phyloP scores from a whole-genome alignment of 2,329 filamentous ascomycete species.

The Onygenales sp. region DNA sequence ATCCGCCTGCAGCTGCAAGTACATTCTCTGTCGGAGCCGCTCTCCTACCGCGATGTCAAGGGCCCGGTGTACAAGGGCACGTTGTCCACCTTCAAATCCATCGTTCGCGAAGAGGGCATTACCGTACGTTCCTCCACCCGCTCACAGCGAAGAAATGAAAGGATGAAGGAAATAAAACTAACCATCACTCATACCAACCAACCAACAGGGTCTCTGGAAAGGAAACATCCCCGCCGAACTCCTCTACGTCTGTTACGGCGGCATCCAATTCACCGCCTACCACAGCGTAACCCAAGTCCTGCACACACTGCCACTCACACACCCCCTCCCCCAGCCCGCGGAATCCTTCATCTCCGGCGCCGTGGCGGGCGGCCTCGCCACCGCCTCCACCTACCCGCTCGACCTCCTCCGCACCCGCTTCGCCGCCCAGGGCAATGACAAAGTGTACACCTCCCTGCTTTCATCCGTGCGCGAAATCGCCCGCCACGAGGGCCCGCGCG shows the following conservation, averaged over 20 bases:
- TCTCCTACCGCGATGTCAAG: constrained; percentile 42
- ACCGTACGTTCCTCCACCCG: constrained; percentile 36
- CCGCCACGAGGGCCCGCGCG: constrained; percentile 60
- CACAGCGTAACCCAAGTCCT: constrained; percentile 62
- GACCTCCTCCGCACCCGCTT: constrained; percentile 91
- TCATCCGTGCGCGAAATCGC: constrained; percentile 64
- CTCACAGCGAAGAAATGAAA: background rate
- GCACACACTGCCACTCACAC: constrained; percentile 37
- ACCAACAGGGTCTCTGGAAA: constrained; percentile 68
- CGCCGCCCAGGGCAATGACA: constrained; percentile 78
- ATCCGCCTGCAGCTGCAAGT: constrained; percentile 93
- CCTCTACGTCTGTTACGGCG: constrained; percentile 86
- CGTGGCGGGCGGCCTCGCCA: constrained; percentile 70
- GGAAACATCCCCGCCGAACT: constrained; percentile 93
- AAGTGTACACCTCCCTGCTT: constrained; percentile 65
- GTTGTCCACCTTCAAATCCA: constrained; percentile 63
- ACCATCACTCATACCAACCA: background rate
- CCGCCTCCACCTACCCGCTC: constrained; percentile 78
- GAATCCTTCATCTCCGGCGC: constrained; percentile 81
- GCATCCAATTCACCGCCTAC: constrained; percentile 84
- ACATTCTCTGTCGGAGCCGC: constrained; percentile 69
- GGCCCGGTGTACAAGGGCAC: constrained; percentile 60
- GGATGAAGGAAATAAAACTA: background rate
- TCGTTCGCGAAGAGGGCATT: constrained; percentile 71
- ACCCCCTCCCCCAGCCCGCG: constrained; percentile 52